Evolutionary conservation across 2,329 filamentous ascomycete species (phyloP).

Genomic region (Pochonia chlamydosporia): DNA sequence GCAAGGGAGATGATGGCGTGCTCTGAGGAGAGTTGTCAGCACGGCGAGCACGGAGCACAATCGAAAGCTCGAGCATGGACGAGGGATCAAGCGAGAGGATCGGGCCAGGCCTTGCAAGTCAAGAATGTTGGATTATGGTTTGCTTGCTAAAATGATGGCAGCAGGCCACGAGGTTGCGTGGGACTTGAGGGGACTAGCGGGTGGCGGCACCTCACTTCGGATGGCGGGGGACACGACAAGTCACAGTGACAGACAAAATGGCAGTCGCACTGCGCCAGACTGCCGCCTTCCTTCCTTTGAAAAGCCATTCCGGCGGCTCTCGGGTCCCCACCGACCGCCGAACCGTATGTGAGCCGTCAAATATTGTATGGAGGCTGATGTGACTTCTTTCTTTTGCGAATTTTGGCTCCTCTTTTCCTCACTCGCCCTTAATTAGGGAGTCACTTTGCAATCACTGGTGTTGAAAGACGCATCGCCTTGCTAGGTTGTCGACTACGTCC

Average conservation of each 20-base stretch:
- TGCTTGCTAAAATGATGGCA: not conserved
- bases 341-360: not conserved
- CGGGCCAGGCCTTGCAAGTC: not conserved
- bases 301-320: not conserved
- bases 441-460: too few relatives aligned
- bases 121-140: not conserved
- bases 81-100: not conserved
- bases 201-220: not conserved
- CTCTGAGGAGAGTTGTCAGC: not conserved
- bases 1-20: constrained; percentile 5
- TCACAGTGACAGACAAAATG: not conserved
- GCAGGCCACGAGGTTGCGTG: not conserved
- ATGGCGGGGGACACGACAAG: not conserved
- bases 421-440: too few relatives aligned
- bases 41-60: not conserved
- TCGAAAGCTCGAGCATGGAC: not conserved
- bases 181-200: not conserved
- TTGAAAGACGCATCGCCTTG: too few relatives aligned
- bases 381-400: too few relatives aligned
- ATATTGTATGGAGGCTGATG: too few relatives aligned
- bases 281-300: not conserved
- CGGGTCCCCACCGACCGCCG: not conserved
- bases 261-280: not conserved
- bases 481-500: too few relatives aligned
- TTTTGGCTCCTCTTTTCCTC: too few relatives aligned